Conservation (phyloP, 2,329 filamentous ascomycete genomes). For the Trichoderma semiorbis region DNA sequence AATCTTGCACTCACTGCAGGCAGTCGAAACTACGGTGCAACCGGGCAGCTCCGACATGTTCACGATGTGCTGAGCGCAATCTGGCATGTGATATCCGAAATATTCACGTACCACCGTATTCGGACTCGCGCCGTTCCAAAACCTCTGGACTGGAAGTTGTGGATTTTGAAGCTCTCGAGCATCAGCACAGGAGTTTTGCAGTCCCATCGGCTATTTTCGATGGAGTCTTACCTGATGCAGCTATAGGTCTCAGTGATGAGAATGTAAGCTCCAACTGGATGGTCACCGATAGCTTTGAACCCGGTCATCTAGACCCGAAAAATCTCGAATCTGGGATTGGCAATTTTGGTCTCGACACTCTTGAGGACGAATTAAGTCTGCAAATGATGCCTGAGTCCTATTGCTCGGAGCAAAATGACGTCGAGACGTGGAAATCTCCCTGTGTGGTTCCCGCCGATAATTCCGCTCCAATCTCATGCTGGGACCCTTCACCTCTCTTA, state of each 20-base stretch:
- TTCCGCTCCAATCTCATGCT: not conserved
- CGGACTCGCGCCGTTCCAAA: not conserved
- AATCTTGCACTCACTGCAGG: slow-evolving; percentile 4
- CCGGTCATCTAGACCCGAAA: not conserved
- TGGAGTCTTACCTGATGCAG: not conserved
- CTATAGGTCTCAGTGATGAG: not conserved
- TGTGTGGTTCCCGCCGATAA: not conserved
- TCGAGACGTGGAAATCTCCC: not conserved
- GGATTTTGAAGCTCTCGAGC: not conserved
- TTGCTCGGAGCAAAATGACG: not conserved
- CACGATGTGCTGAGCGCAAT: slow-evolving; percentile 3
- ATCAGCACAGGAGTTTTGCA: not conserved
- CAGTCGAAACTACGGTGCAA: slow-evolving; percentile 1
- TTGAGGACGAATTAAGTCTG: not conserved
- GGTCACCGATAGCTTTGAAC: not conserved
- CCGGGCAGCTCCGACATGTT: not conserved
- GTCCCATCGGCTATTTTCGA: not conserved
- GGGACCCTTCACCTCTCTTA: not conserved
- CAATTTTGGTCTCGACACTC: not conserved
- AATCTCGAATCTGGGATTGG: not conserved
- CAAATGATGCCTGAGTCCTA: not conserved
- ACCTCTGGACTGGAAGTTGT: not conserved
- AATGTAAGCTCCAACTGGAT: not conserved
- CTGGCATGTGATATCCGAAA: not conserved
- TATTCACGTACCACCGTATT: not conserved